Evolutionary conservation across 495 filamentous ascomycete species (phyloP).

Genomic region (Friedmanniomyces simplex): DNA sequence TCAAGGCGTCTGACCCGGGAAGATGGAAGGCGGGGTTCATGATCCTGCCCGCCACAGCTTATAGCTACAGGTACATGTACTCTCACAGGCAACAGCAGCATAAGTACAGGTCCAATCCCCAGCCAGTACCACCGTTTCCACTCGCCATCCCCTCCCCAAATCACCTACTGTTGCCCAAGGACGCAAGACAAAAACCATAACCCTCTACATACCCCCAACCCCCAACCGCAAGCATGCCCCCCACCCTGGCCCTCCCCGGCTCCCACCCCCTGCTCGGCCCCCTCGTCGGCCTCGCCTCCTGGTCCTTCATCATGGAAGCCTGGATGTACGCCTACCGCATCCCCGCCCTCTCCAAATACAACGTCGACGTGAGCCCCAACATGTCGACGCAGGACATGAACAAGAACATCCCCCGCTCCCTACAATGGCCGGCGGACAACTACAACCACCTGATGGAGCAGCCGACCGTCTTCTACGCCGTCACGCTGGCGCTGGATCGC

Average conservation of each 20-base stretch:
- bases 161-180: not conserved
- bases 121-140: no score
- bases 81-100: no score
- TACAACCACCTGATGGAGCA: constrained; percentile 26
- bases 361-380: not conserved
- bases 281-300: constrained; percentile 18
- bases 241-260: not conserved
- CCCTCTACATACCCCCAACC: not conserved
- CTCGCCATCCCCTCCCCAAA: not conserved
- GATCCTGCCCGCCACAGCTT: no score
- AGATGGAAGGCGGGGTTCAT: no score
- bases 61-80: no score
- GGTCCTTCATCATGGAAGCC: constrained; percentile 26
- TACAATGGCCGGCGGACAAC: constrained; percentile 24
- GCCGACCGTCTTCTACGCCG: constrained; percentile 27
- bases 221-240: not conserved
- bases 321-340: constrained; percentile 25
- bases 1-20: no score
- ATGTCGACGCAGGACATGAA: constrained; percentile 6
- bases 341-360: constrained; percentile 12
- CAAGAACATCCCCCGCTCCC: constrained; percentile 15
- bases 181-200: not conserved
- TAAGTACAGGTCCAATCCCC: no score
- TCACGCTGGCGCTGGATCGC: constrained; percentile 14
- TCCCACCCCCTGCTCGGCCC: constrained; percentile 15